These are phyloP conservation scores for Akanthomyces lecanii DNA, from an alignment of 2,329 filamentous ascomycete species.

Conservation along the genomic window DNA sequence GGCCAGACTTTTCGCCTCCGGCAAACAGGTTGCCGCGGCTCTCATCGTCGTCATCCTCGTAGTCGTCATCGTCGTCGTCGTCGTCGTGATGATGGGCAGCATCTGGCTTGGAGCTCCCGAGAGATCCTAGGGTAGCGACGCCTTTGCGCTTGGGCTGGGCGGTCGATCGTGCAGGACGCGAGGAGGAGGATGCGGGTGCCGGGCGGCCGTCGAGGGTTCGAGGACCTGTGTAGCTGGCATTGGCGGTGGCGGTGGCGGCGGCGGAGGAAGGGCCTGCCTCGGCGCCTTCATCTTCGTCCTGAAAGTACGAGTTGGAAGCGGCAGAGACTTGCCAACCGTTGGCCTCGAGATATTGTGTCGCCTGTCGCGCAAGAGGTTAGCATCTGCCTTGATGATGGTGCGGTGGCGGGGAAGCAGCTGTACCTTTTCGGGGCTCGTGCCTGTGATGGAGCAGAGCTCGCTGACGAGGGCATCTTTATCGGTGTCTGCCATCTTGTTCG, in stretches of 20 bases:
- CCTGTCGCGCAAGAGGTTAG: constrained; percentile 40
- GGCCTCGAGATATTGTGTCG: constrained; percentile 60
- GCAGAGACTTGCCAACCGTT: constrained; percentile 63
- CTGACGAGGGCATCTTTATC: constrained; percentile 25
- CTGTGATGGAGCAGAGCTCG: constrained; percentile 28
- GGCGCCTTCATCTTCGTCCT: constrained; percentile 47
- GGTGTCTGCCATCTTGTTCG: constrained; percentile 28
- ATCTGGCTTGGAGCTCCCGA: constrained; percentile 42
- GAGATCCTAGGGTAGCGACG: constrained; percentile 56
- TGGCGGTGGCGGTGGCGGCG: not conserved
- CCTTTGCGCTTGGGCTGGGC: constrained; percentile 52
- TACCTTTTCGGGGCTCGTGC: constrained; percentile 28
- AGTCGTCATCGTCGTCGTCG: constrained; percentile 55
- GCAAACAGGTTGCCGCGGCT: constrained; percentile 69
- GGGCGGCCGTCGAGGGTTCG: constrained; percentile 61
- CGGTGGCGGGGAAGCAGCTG: constrained; percentile 18
- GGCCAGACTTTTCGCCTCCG: constrained; percentile 77
- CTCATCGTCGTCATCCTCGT: constrained; percentile 54
- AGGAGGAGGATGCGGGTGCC: constrained; percentile 38
- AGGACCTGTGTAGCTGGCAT: constrained; percentile 51
- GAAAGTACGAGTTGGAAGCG: constrained; percentile 60
- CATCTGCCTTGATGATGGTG: not conserved
- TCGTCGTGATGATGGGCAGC: constrained; percentile 46
- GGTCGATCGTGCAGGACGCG: constrained; percentile 33
- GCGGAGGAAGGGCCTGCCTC: constrained; percentile 41